Conservation (phyloP, 805 yeast species). For the Myxozyma neglecta region DNA sequence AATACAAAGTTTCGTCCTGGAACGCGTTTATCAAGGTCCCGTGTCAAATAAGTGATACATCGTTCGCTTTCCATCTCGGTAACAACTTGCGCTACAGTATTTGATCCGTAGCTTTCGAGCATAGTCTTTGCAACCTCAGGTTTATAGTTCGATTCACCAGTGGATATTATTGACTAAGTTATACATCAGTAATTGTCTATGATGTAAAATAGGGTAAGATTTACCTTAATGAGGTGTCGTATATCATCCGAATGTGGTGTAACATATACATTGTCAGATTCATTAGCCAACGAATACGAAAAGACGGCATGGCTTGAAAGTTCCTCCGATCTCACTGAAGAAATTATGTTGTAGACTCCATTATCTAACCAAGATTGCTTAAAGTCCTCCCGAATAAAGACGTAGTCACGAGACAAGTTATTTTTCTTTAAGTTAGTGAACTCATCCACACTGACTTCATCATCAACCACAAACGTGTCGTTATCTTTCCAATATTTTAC, state of each 20-base stretch:
- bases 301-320: slow-evolving; percentile 11
- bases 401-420: slow-evolving; percentile 37
- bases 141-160: slow-evolving; percentile 51
- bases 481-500: slow-evolving; percentile 65
- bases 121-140: slow-evolving; percentile 49
- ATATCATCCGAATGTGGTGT: slow-evolving; percentile 15
- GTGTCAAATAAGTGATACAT: slow-evolving; percentile 43
- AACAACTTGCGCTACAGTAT: slow-evolving; percentile 52
- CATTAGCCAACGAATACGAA: slow-evolving; percentile 2
- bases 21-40: slow-evolving; percentile 38
- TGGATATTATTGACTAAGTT: slow-evolving; percentile 53
- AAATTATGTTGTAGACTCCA: slow-evolving; percentile 8
- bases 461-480: slow-evolving; percentile 40
- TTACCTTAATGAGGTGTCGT: slow-evolving; percentile 33
- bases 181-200: neutral
- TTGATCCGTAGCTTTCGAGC: slow-evolving; percentile 50
- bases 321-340: slow-evolving; percentile 18
- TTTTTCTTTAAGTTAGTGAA: slow-evolving; percentile 2
- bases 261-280: neutral
- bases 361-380: slow-evolving; percentile 16
- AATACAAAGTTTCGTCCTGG: slow-evolving; percentile 56
- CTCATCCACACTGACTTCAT: slow-evolving; percentile 9
- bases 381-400: slow-evolving; percentile 42
- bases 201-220: neutral
- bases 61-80: slow-evolving; percentile 49